Evolutionary conservation across 2,329 filamentous ascomycete species (phyloP).

Genomic region (Claviceps cyperi): DNA sequence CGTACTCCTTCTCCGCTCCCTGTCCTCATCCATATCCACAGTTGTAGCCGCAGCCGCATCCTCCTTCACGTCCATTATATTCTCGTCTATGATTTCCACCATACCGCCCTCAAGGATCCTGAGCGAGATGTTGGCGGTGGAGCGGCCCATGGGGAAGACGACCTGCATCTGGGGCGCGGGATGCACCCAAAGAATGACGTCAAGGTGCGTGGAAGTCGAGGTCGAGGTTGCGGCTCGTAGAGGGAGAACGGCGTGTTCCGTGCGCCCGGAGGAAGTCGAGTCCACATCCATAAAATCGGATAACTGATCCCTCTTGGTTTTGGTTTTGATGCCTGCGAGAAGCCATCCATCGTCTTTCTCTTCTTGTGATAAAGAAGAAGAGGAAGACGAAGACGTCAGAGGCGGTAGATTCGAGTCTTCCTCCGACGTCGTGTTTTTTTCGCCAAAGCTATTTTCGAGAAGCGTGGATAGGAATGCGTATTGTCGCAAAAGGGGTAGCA

Average conservation of each 20-base stretch:
- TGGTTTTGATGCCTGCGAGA: slow-evolving; percentile 11
- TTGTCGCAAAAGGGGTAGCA: slow-evolving; percentile 62
- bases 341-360: slow-evolving; percentile 2
- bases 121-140: slow-evolving; percentile 38
- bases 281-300: slow-evolving; percentile 15
- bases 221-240: slow-evolving; percentile 1
- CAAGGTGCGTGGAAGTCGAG: slow-evolving; percentile 20
- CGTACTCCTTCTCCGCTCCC: slow-evolving; percentile 19
- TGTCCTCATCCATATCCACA: slow-evolving; percentile 1
- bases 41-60: slow-evolving; percentile 3
- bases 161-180: slow-evolving; percentile 35
- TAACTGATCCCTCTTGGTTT: slow-evolving; percentile 20
- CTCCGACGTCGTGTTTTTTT: slow-evolving; percentile 13
- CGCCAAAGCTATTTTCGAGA: slow-evolving; percentile 45
- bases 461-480: slow-evolving; percentile 57
- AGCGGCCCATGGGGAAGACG: slow-evolving; percentile 35
- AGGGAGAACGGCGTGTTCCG: background rate
- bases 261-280: no score
- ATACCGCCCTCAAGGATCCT: slow-evolving; percentile 46
- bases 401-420: background rate
- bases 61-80: slow-evolving; percentile 20
- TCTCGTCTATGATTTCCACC: slow-evolving; percentile 44
- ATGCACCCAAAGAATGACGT: slow-evolving; percentile 38
- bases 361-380: background rate
- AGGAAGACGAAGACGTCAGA: background rate